phyloP scores from a whole-genome alignment of 495 filamentous ascomycete genomes.

The Penicillium ochrochloron region DNA sequence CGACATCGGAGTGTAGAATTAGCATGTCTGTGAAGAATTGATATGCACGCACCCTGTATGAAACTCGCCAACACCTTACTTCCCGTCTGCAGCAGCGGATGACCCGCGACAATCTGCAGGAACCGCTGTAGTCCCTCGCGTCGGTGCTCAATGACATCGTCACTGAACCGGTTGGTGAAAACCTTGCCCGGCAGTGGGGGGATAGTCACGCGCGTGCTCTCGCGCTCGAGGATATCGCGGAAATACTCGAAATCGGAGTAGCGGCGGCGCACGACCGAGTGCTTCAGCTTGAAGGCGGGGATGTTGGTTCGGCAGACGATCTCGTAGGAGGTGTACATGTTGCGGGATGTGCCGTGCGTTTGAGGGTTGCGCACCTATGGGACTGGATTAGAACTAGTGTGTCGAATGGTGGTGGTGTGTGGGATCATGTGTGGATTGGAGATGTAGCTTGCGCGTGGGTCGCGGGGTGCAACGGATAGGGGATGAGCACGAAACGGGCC shows the following conservation, averaged over 20 bases:
- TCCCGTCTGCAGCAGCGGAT: constrained; percentile 95
- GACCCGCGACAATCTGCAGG: constrained; percentile 95
- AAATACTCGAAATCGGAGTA: constrained; percentile 99
- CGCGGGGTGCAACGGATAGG: constrained; percentile 14
- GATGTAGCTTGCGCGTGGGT: constrained; percentile 10
- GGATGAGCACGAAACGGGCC: constrained; percentile 21
- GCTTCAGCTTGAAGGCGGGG: constrained; percentile 92
- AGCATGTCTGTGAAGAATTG: no score
- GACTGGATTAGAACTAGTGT: constrained; percentile 17
- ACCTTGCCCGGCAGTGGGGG: constrained; percentile 96
- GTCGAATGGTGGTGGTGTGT: neutral
- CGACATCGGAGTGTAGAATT: neutral
- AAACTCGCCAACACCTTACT: constrained; percentile 95
- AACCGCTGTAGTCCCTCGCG: constrained; percentile 92
- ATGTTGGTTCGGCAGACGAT: constrained; percentile 98
- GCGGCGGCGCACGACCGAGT: constrained; percentile 84
- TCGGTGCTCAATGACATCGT: constrained; percentile 97
- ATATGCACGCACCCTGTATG: constrained; percentile 77
- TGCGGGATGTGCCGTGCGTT: constrained; percentile 90
- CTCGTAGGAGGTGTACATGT: constrained; percentile 99
- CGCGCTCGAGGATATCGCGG: constrained; percentile 95
- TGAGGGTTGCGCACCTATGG: constrained; percentile 87
- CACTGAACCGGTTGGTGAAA: constrained; percentile 96
- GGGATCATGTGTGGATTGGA: constrained; percentile 5
- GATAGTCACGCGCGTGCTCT: constrained; percentile 91